Evolutionary conservation across 2,329 filamentous ascomycete genomes (phyloP), one percentile per base, ranked within the genome.

Genomic region (Fusarium sambucinum): DNA sequence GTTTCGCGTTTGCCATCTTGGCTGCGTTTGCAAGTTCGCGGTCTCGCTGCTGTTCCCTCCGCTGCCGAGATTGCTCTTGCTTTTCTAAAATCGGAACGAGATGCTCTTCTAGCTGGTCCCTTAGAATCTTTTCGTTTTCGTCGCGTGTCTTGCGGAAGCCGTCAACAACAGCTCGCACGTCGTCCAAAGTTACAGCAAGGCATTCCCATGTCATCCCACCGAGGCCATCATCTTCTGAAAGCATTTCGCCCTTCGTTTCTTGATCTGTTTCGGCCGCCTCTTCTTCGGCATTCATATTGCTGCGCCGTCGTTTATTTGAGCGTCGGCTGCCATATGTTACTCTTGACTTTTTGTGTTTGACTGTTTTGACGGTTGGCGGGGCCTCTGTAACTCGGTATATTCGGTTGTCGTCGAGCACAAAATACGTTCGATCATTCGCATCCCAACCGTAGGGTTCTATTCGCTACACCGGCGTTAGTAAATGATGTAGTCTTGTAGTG

Each of bases 391-490:
- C 85, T 57, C 94, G 92, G 77, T 99, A 99, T 41, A 99, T 84
- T 66, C 96, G 88, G 73, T 97, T 96, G 77, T 99, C 96, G 73
- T 98, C 95, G 5, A 99, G 86, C 5, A 98, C 90, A 75, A 91
- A 97, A 76, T 98, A 97, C 35, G 89, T 90, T 37, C 93, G 90
- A 68, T 97, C 94, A 46, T 97, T 85, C 23, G 89, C 86, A 77
- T 99, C 96, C 89, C 93, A 98, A 12, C 96, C 96, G 66, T 91
- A 90, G 0, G 92, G 91, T 74, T 95, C 92, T 70, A 96, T 93
- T 62, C 89, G 84, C 89, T 91, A 54, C 11, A 21, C 7, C 16
- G 6, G 10, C 23, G 41, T 78, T 58, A 77, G 63, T 62, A 27
- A 38, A 23, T 27, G 32, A 42, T 4, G 9, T 8, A 5, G 21